Evolutionary conservation across 768 basidiomycete species (phyloP).

Genomic region (Leucosporidium yakuticum): DNA sequence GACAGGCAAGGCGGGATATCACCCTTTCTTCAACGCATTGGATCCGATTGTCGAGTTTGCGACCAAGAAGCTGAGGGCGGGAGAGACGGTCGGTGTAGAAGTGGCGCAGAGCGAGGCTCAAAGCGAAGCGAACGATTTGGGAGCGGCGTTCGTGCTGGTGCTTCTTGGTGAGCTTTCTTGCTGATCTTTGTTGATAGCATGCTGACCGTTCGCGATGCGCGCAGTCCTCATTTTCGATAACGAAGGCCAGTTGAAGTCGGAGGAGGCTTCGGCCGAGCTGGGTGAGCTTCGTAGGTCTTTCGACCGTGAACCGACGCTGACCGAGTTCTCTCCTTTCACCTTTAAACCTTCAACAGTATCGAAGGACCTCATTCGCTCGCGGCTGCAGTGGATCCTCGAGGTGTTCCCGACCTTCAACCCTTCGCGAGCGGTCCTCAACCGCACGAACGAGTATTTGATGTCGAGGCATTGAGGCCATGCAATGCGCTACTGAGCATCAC

Average conservation of each 20-base stretch:
- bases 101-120: constrained; percentile 57
- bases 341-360: constrained; percentile 37
- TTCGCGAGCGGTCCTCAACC: constrained; percentile 69
- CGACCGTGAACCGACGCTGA: neutral
- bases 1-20: constrained; percentile 55
- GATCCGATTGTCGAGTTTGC: constrained; percentile 53
- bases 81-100: constrained; percentile 38
- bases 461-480: no score
- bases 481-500: no score
- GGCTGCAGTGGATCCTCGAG: constrained; percentile 78
- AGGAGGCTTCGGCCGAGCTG: neutral
- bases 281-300: neutral
- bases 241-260: constrained; percentile 43
- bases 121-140: constrained; percentile 56
- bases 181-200: rapidly evolving
- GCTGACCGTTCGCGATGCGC: no score
- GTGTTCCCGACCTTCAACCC: constrained; percentile 69
- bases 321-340: neutral
- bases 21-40: constrained; percentile 51
- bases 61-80: constrained; percentile 42
- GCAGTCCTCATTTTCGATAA: constrained; percentile 52
- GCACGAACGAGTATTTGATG: constrained; percentile 68
- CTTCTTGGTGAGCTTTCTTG: constrained; percentile 40
- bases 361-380: constrained; percentile 62
- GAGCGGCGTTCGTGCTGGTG: constrained; percentile 58